Base-by-base conservation (phyloP, 805 yeast genomes). In the Suhomyces vadensis region DNA sequence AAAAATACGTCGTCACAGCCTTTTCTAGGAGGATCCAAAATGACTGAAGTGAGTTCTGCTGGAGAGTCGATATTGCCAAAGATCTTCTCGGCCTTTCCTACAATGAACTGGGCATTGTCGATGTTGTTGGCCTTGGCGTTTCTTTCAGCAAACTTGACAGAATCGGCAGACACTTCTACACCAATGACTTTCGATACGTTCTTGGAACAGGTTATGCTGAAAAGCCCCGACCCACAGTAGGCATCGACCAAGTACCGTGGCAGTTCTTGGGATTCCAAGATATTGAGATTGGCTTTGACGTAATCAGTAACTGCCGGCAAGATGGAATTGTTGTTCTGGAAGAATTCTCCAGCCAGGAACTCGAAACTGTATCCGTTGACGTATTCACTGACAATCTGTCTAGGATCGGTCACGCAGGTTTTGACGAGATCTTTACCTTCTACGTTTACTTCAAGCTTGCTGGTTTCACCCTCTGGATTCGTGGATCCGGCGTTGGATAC, bases 1-100 rank as follows among this genome's bases (percentile, higher is more conserved):
- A 94, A 73, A 60, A 94, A 94, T 7, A 81, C 81, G 41, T 82
- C 86, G 63, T 91, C 97, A 65, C 98, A 92, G 1, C 99, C 99
- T 64, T 92, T 94, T 63, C 99, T 82, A 35, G 98, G 96, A 3
- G 99, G 99, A 64, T 94, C 99, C 57, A 94, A 78, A 46, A 94
- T 90, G 27, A 94, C 94, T 8, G 96, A 82, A 0, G 98, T 94
- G 54, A 82, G 71, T 37, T 77, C 79, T 29, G 79, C 74, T 6
- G 96, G 95, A 3, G 89, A 80, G 49, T 83, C 85, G 49, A 87
- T 85, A 45, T 81, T 80, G 40, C 77, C 86, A 64, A 94, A 94
- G 47, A 94, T 83, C 63, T 82, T 78, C 63, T 91, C 97, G 1
- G 98, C 98, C 60, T 90, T 87, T 25, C 98, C 99, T 21, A 82